phyloP scores from a whole-genome alignment of 2,329 filamentous ascomycete species.

The Ophiostoma quercus region DNA sequence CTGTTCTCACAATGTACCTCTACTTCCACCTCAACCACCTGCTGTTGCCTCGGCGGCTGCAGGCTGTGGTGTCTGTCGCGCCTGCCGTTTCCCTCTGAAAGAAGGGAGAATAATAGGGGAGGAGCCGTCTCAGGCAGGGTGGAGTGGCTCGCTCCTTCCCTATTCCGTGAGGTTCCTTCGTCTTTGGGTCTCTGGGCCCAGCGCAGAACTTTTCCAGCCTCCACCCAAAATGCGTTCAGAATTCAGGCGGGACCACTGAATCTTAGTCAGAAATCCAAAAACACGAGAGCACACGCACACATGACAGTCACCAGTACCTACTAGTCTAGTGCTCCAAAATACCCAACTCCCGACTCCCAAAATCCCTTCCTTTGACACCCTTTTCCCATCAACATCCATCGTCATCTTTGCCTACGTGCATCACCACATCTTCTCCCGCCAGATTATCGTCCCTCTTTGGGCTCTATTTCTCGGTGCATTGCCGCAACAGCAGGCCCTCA shows the following conservation, averaged over 20 bases:
- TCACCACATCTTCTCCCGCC: conserved; percentile 16
- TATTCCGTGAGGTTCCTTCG: background rate
- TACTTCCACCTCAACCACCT: background rate
- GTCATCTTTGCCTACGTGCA: conserved; percentile 19
- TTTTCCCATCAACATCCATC: conserved; percentile 21
- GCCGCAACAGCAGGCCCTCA: conserved; percentile 19
- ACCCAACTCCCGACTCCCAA: conserved; percentile 8
- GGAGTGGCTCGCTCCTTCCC: conserved; percentile 18
- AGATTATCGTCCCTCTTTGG: conserved; percentile 14
- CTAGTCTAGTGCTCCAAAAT: conserved; percentile 14
- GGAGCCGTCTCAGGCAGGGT: background rate
- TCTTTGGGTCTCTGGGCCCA: conserved; percentile 3
- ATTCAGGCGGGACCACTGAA: conserved; percentile 4
- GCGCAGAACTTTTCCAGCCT: conserved; percentile 26
- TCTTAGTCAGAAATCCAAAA: conserved; percentile 22
- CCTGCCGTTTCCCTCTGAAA: conserved; percentile 7
- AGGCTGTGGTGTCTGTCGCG: background rate
- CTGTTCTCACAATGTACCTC: background rate
- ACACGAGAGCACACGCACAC: conserved; percentile 23
- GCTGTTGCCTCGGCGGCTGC: conserved; percentile 11
- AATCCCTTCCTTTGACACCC: conserved; percentile 22
- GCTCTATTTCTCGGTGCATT: conserved; percentile 21
- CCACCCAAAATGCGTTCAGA: conserved; percentile 12
- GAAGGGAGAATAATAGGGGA: conserved; percentile 15
- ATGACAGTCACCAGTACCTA: conserved; percentile 15